Evolutionary conservation across 176 grass and related monocot genomes (phyloP), one percentile per base, ranked within the genome.

Genomic region (Thalia dealbata): DNA sequence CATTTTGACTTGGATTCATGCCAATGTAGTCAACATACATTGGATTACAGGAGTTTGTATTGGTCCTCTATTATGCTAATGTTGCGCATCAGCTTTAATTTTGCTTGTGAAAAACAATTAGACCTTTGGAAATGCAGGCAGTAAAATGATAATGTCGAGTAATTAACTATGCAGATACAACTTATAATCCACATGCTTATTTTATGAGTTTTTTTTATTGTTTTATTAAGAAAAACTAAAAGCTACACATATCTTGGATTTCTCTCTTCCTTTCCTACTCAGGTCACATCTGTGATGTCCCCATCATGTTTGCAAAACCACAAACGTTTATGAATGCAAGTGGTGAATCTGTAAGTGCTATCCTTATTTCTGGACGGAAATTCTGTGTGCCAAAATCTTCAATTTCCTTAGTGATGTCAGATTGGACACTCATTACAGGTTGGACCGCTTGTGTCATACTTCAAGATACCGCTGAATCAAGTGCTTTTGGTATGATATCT

Each of bases 311-410:
- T 78, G 89, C 87, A 71, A 96, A 92, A 76, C 93, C 89, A 26
- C 89, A 92, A 52, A 90, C 93, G 52, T 96, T 77, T 81, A 96
- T 96, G 89, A 92, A 96, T 86, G 84, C 87, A 82, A 96, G 89
- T 52, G 93, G 93, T 86, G 89, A 96, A 85, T 92, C 93, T 92
- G 89, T 96, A 90, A 96, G 87, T 90, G 85, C 35, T 76, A 75
- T 72, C 58, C 24, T 14, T 8, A 27, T 63, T 26, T 35, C 25
- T 30, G 12, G 28, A 30, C 6, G 27, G 29, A 0, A 30, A 64
- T 15, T 64, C 28, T 30, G 16, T 64, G 32, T 64, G 11, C 12
- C 62, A 15, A 66, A 14, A 77, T 48, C 0, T 59, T 50, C 7
- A 51, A 61, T 18, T 38, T 77, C 68, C 26, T 18, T 65, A 64